Conservation (phyloP, 2,329 filamentous ascomycete species). For the Botrytis elliptica region DNA sequence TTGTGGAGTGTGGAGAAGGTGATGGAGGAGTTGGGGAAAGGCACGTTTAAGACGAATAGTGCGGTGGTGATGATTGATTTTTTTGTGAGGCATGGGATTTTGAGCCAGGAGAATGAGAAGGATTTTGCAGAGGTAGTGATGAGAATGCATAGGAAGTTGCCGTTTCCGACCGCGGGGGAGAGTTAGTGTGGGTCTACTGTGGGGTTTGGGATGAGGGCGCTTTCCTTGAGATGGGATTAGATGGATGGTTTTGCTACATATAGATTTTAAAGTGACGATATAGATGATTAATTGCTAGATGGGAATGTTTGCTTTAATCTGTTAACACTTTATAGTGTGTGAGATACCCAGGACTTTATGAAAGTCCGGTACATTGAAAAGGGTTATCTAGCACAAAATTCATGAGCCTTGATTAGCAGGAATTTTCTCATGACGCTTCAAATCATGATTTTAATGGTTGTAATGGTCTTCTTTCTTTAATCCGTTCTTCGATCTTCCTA, state of each 20-base stretch:
- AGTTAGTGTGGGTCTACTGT: not conserved
- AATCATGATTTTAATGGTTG: not conserved
- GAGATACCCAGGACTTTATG: too few relatives aligned
- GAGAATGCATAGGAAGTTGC: slow-evolving; percentile 19
- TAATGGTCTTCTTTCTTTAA: not conserved
- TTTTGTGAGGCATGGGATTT: slow-evolving; percentile 70
- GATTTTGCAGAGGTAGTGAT: slow-evolving; percentile 15
- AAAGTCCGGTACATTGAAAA: not conserved
- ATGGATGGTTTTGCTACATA: not conserved
- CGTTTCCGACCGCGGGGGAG: slow-evolving; percentile 9
- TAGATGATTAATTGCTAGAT: not conserved
- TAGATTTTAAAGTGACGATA: not conserved
- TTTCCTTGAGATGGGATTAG: not conserved
- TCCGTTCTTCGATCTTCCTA: not conserved
- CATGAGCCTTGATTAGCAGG: not conserved
- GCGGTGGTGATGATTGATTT: slow-evolving; percentile 77
- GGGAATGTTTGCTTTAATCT: not conserved
- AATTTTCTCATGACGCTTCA: not conserved
- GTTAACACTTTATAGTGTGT: not conserved
- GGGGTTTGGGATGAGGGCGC: too few relatives aligned
- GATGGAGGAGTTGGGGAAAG: slow-evolving; percentile 57
- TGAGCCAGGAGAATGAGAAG: slow-evolving; percentile 68
- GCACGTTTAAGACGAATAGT: slow-evolving; percentile 84
- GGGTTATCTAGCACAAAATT: not conserved
- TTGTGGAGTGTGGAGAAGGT: slow-evolving; percentile 62